A percentile compares a stretch with the other conserved stretches of the same genome.
Conservation (phyloP, 495 filamentous ascomycete genomes). For the Monascus purpureus region DNA sequence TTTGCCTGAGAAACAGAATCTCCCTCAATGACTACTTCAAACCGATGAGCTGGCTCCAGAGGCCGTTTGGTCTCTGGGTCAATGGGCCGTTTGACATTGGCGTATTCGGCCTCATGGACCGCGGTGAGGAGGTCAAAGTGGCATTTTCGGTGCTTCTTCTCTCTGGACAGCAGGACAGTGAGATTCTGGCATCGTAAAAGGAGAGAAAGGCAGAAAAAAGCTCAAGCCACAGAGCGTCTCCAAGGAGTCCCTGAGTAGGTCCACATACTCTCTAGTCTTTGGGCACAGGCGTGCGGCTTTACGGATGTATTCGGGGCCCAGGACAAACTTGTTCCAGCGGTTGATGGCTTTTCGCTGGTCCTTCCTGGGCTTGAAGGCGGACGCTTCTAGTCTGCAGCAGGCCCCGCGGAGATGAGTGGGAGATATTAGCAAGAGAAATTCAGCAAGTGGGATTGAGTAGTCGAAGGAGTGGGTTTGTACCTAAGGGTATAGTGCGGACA, state of each 20-base stretch:
- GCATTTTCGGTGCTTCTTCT: slow-evolving; percentile 58
- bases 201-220: not conserved
- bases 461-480: too few species aligned
- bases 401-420: not conserved
- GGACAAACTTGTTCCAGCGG: slow-evolving; percentile 75
- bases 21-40: slow-evolving; percentile 66
- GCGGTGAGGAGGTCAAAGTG: slow-evolving; percentile 59
- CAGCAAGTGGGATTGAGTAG: too few species aligned
- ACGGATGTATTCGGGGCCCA: slow-evolving; percentile 64
- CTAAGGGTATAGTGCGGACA: slow-evolving; percentile 95
- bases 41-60: slow-evolving; percentile 61
- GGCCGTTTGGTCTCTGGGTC: slow-evolving; percentile 38
- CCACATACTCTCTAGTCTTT: slow-evolving; percentile 52
- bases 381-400: slow-evolving; percentile 48
- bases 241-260: not conserved
- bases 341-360: slow-evolving; percentile 82
- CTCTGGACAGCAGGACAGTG: slow-evolving; percentile 25
- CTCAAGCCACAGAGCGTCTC: not conserved
- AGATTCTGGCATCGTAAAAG: too few species aligned
- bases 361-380: slow-evolving; percentile 52
- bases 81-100: slow-evolving; percentile 37
- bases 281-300: slow-evolving; percentile 63
- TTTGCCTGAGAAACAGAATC: slow-evolving; percentile 81
- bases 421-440: too few species aligned
- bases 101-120: slow-evolving; percentile 58